phyloP scores from a whole-genome alignment of 2,329 filamentous ascomycete species.

The Diplocarpon rosae region DNA sequence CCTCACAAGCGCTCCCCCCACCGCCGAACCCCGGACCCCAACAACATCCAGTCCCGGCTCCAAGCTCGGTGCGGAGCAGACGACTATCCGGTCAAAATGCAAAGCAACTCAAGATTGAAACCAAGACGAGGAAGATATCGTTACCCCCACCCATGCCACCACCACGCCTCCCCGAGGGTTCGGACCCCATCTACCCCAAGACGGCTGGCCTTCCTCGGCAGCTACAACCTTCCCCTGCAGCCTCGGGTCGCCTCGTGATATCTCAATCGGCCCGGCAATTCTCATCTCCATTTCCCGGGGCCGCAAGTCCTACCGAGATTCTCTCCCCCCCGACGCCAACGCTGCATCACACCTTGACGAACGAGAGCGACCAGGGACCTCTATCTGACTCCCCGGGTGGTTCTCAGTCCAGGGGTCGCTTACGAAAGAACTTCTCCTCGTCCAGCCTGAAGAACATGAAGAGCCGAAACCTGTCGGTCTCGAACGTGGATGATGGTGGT shows the following conservation, averaged over 20 bases:
- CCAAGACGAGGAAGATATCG: conserved; percentile 28
- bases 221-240: conserved; percentile 8
- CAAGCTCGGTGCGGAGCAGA: conserved; percentile 51
- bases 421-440: conserved; percentile 60
- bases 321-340: conserved; percentile 25
- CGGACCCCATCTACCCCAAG: conserved; percentile 17
- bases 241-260: conserved; percentile 14
- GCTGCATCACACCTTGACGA: conserved; percentile 21
- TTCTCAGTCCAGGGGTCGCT: conserved; percentile 31
- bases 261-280: conserved; percentile 20
- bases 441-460: conserved; percentile 62
- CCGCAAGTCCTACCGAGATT: conserved; percentile 19
- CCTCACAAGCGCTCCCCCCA: conserved; percentile 26
- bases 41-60: conserved; percentile 34
- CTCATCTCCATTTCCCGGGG: conserved; percentile 20
- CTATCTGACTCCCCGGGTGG: conserved; percentile 44
- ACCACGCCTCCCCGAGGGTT: conserved; percentile 14
- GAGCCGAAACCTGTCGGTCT: conserved; percentile 60
- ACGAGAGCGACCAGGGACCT: conserved; percentile 27
- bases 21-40: conserved; percentile 31
- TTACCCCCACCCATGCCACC: conserved; percentile 22
- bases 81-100: conserved; percentile 70
- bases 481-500: conserved; percentile 46
- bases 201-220: conserved; percentile 19
- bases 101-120: conserved; percentile 86